Evolutionary conservation across 441 rosid species (phyloP).

Genomic region (Codiaeum variegatum): DNA sequence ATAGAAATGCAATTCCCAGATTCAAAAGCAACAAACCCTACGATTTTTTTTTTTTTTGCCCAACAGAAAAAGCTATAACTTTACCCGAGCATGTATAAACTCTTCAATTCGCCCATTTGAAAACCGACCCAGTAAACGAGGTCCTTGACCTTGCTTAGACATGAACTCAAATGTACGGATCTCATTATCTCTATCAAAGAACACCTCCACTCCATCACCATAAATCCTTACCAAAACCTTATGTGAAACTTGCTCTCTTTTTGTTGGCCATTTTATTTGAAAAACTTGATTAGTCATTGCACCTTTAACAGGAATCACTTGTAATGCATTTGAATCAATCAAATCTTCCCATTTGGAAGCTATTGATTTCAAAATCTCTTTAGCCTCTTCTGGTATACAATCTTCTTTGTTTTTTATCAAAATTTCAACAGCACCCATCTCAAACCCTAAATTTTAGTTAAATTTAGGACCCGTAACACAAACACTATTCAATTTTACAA

Average conservation of each 20-base stretch:
- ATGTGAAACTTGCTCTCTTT: slow-evolving; percentile 33
- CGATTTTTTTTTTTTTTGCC: too few relatives aligned
- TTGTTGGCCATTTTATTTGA: slow-evolving; percentile 67
- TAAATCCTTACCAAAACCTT: slow-evolving; percentile 87
- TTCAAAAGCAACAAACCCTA: neutral
- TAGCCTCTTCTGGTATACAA: slow-evolving; percentile 59
- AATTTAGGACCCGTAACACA: too few relatives aligned
- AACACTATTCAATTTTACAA: neutral
- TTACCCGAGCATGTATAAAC: slow-evolving; percentile 86
- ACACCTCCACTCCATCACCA: slow-evolving; percentile 86
- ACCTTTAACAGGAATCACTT: slow-evolving; percentile 63
- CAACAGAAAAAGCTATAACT: slow-evolving; percentile 4
- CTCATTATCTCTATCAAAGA: slow-evolving; percentile 79
- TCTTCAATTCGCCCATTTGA: slow-evolving; percentile 83
- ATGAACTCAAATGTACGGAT: slow-evolving; percentile 82
- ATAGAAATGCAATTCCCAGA: neutral
- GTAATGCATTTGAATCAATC: slow-evolving; percentile 50
- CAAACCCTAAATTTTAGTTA: too few relatives aligned
- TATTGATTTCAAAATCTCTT: slow-evolving; percentile 55
- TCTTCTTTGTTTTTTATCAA: slow-evolving; percentile 24
- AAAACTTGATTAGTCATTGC: slow-evolving; percentile 74
- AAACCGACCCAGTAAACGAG: slow-evolving; percentile 70
- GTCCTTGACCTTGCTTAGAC: slow-evolving; percentile 88
- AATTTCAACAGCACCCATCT: slow-evolving; percentile 41
- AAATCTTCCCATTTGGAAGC: slow-evolving; percentile 88